phyloP scores from a whole-genome alignment of 2,329 filamentous ascomycete genomes.

The Magnaporthiopsis incrustans region DNA sequence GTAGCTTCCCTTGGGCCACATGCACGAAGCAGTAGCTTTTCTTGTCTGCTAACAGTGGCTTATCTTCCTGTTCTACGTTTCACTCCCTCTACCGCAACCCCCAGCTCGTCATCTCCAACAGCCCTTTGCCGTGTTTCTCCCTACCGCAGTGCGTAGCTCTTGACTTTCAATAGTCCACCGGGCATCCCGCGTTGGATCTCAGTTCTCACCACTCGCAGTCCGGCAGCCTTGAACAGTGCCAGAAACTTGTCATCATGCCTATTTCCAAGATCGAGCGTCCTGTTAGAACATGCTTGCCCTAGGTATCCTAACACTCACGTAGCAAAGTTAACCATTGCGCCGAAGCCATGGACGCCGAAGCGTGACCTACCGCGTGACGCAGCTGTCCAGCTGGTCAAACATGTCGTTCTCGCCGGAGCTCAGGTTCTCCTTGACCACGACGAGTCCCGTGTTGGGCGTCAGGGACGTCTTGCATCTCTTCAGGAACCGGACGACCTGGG shows the following conservation, averaged over 20 bases:
- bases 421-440: constrained; percentile 78
- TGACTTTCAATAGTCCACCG: constrained; percentile 60
- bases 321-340: neutral
- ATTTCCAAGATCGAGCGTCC: neutral
- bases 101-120: too few relatives aligned
- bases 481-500: constrained; percentile 61
- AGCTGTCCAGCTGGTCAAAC: constrained; percentile 69
- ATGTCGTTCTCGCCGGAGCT: constrained; percentile 50
- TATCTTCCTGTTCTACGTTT: neutral
- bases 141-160: constrained; percentile 60
- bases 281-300: neutral
- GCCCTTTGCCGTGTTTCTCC: too few relatives aligned
- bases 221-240: constrained; percentile 59
- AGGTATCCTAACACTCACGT: neutral
- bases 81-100: neutral
- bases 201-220: constrained; percentile 57
- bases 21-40: neutral
- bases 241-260: constrained; percentile 67
- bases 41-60: neutral
- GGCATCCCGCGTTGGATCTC: constrained; percentile 69
- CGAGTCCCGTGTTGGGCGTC: constrained; percentile 35
- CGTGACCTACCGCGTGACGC: constrained; percentile 55
- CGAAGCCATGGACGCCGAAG: neutral
- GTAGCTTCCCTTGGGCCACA: too few relatives aligned
- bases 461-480: constrained; percentile 43